Conservation (phyloP, 2,329 filamentous ascomycete genomes). For the Calonectria honghensis region DNA sequence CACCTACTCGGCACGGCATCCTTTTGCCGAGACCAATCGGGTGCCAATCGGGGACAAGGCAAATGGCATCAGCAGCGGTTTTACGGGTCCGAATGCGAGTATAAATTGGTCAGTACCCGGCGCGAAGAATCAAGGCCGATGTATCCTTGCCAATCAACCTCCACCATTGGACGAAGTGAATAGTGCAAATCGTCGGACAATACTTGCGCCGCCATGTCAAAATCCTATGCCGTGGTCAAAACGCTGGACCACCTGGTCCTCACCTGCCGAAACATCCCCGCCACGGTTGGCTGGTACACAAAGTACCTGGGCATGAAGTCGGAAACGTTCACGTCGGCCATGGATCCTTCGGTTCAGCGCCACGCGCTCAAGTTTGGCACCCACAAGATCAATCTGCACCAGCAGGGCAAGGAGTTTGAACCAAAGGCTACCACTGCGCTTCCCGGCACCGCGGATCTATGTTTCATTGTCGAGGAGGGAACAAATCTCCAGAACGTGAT, state of each 20-base stretch:
- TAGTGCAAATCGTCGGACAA: background rate
- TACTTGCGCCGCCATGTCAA: background rate
- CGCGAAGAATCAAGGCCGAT: too few relatives aligned
- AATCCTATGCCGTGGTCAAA: slow-evolving; percentile 55
- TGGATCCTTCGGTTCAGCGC: slow-evolving; percentile 60
- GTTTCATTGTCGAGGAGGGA: slow-evolving; percentile 72
- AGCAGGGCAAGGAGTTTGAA: slow-evolving; percentile 74
- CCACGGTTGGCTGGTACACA: slow-evolving; percentile 73
- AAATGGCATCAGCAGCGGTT: slow-evolving; percentile 6
- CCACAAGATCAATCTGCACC: slow-evolving; percentile 78
- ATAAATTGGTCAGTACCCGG: slow-evolving; percentile 5
- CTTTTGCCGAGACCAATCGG: slow-evolving; percentile 24
- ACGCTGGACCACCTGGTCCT: slow-evolving; percentile 78
- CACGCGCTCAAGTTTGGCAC: slow-evolving; percentile 74
- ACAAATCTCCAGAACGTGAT: slow-evolving; percentile 67
- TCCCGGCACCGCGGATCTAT: slow-evolving; percentile 76
- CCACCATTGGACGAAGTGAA: background rate
- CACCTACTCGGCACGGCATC: slow-evolving; percentile 19
- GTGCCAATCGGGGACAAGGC: background rate
- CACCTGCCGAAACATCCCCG: slow-evolving; percentile 70
- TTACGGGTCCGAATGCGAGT: background rate
- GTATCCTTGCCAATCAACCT: background rate
- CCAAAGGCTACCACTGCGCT: slow-evolving; percentile 73
- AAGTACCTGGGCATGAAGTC: slow-evolving; percentile 74
- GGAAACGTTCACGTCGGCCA: slow-evolving; percentile 62